Base-by-base conservation (phyloP, 257 asterid species). In the Solanum bulbocastanum region DNA sequence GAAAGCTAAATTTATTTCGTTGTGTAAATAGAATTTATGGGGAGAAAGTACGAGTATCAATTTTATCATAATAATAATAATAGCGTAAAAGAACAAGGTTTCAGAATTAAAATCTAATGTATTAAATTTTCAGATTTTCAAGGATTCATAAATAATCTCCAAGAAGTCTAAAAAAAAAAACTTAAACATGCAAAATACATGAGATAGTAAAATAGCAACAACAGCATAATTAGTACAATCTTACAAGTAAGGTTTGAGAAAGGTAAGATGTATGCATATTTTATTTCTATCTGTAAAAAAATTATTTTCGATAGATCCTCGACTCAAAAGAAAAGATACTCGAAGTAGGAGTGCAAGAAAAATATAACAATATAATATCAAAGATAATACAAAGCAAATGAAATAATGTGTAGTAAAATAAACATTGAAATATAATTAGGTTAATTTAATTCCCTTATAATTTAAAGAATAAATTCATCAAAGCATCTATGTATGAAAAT, bases 241-340 rank as follows among this genome's bases (percentile, higher is more conserved):
- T 5, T 20, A 18, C 10, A 5, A 52, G 23, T 52, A 52, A 18
- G 2, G 23, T 56, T 7, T 56, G 16, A 36, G 12, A 5, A 20
- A 5, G 25, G 9, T 58, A n/a, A 62, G 8, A 62, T n/a, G 8
- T 2, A 62, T 0, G 0, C 6, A 10, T n/a, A 2, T 2, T 3
- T 68, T 68, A 68, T 8, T 68, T 13, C 4, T 6, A 66, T 27
- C 5, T 27, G 16, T 27, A 13, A 2, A 68, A 5, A 66, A 14
- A 68, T 0, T 12, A 1, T 5, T 27, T 27, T 13, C 6, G 5
- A 25, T 68, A 25, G 2, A 66, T 2, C 9, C 8, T 27, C 37
- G 13, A 6, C 22, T 65, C 35, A 11, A n/a, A 27, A 6, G 5
- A 68, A 5, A n/a, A 65, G 18, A 66, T 5, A 25, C 18, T 66